phyloP scores from a whole-genome alignment of 2,329 filamentous ascomycete species.

The Tolypocladium tundrense region DNA sequence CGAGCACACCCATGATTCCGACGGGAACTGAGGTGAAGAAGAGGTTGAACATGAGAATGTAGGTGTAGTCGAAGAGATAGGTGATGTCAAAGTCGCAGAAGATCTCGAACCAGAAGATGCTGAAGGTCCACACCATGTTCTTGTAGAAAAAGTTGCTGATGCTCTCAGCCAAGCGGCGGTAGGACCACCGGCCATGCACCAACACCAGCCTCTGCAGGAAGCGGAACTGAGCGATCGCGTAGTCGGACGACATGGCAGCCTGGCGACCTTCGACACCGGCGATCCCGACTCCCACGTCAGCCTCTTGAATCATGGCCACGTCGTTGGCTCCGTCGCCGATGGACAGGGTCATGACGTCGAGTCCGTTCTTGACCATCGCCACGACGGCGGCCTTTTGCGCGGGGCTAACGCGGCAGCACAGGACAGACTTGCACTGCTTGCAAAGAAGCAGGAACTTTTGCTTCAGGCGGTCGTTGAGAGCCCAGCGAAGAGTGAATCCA shows the following conservation, averaged over 20 bases:
- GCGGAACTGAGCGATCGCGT: conserved; percentile 88
- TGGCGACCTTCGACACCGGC: conserved; percentile 86
- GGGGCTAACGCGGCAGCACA: conserved; percentile 95
- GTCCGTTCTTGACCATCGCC: conserved; percentile 83
- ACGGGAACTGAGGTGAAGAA: conserved; percentile 93
- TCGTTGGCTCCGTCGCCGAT: conserved; percentile 93
- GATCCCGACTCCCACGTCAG: conserved; percentile 92
- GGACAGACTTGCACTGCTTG: conserved; percentile 92
- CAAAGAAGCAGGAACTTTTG: conserved; percentile 92
- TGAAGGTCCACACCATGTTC: conserved; percentile 96
- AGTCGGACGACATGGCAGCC: conserved; percentile 93
- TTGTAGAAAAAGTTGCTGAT: conserved; percentile 99
- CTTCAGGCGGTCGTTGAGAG: conserved; percentile 70
- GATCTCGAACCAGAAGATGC: conserved; percentile 95
- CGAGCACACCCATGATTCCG: conserved; percentile 89
- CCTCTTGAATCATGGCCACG: conserved; percentile 96
- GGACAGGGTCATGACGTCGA: conserved; percentile 92
- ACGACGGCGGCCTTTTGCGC: conserved; percentile 97
- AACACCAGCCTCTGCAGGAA: conserved; percentile 77
- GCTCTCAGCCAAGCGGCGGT: conserved; percentile 80
- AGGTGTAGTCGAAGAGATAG: conserved; percentile 95
- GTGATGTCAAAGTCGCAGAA: conserved; percentile 95
- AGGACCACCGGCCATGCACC: conserved; percentile 94
- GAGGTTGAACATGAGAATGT: conserved; percentile 93
- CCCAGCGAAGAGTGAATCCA: conserved; percentile 83